Evolutionary conservation across 2,329 filamentous ascomycete genomes (phyloP).

Genomic region (Alternaria incomplexa): DNA sequence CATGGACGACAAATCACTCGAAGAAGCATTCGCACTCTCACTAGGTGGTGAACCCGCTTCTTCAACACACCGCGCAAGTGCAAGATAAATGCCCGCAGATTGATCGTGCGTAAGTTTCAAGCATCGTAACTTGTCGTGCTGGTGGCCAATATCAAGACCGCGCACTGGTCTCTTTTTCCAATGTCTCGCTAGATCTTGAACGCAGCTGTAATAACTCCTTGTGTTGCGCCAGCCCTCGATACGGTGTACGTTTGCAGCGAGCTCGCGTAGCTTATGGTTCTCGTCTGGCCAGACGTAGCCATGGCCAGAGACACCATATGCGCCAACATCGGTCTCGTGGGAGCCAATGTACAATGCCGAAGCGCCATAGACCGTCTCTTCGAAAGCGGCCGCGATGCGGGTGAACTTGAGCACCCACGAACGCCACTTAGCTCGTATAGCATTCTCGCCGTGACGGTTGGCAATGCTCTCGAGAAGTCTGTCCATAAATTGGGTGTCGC

Average conservation of each 20-base stretch:
- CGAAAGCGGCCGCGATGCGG: conserved; percentile 88
- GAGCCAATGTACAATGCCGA: conserved; percentile 86
- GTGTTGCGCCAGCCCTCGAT: conserved; percentile 98
- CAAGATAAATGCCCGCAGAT: conserved; percentile 83
- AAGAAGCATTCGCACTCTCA: conserved; percentile 22
- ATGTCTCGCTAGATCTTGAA: conserved; percentile 62
- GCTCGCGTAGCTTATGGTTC: conserved; percentile 76
- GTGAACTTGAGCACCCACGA: conserved; percentile 96
- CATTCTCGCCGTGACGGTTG: conserved; percentile 82
- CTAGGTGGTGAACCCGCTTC: conserved; percentile 35
- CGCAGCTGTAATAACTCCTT: conserved; percentile 92
- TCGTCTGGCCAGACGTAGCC: conserved; percentile 96
- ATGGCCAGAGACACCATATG: conserved; percentile 73
- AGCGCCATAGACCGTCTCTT: conserved; percentile 93
- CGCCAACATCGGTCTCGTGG: conserved; percentile 62
- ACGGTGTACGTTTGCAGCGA: conserved; percentile 87
- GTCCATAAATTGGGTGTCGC: conserved; percentile 87
- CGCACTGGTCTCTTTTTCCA: conserved; percentile 67
- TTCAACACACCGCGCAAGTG: conserved; percentile 75
- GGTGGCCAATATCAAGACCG: conserved; percentile 85
- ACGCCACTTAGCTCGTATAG: conserved; percentile 89
- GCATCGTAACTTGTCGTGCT: conserved; percentile 87
- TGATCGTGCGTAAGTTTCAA: conserved; percentile 78
- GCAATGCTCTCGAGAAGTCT: conserved; percentile 83
- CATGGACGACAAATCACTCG: conserved; percentile 25